These are phyloP conservation scores for Sordariomycetes sp. DNA, from an alignment of 2,329 filamentous ascomycete species.

Conservation along the genomic window DNA sequence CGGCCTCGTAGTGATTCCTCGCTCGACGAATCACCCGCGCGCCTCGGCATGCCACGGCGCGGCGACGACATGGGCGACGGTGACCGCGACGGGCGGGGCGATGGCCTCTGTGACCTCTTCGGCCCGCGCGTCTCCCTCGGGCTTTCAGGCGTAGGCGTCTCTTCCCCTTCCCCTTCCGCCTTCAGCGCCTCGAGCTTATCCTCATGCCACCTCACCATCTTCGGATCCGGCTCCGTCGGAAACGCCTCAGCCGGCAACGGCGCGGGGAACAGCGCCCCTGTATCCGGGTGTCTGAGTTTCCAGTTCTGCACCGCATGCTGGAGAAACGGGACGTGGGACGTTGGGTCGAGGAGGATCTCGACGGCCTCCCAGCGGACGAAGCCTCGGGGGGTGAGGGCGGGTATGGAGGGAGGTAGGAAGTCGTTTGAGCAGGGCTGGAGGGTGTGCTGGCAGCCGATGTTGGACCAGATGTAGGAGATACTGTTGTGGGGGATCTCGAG, in stretches of 20 bases:
- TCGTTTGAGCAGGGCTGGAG: conserved; percentile 64
- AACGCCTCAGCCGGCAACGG: conserved; percentile 50
- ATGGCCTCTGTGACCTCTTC: neutral
- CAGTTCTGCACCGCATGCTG: conserved; percentile 70
- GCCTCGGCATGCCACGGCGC: neutral
- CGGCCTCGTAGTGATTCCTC: conserved; percentile 1
- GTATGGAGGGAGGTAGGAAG: conserved; percentile 64
- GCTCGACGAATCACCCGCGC: neutral
- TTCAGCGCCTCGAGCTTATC: conserved; percentile 12
- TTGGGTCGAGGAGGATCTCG: conserved; percentile 74
- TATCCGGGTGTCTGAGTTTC: conserved; percentile 60
- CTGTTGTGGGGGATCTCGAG: conserved; percentile 57
- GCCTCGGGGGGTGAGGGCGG: conserved; percentile 68
- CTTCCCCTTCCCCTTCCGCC: neutral
- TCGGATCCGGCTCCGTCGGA: conserved; percentile 57
- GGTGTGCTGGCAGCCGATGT: conserved; percentile 78
- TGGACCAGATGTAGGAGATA: conserved; percentile 86
- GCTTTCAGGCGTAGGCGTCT: neutral
- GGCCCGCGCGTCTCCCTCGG: neutral
- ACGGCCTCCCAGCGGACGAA: conserved; percentile 93
- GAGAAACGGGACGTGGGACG: conserved; percentile 75
- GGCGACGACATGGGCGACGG: neutral
- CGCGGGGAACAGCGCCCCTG: conserved; percentile 52
- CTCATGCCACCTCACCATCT: conserved; percentile 81
- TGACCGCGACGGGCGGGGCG: neutral